These are phyloP conservation scores for Scheffersomyces illinoinensis DNA, from an alignment of 1,139 yeast genomes.

Conservation along the genomic window DNA sequence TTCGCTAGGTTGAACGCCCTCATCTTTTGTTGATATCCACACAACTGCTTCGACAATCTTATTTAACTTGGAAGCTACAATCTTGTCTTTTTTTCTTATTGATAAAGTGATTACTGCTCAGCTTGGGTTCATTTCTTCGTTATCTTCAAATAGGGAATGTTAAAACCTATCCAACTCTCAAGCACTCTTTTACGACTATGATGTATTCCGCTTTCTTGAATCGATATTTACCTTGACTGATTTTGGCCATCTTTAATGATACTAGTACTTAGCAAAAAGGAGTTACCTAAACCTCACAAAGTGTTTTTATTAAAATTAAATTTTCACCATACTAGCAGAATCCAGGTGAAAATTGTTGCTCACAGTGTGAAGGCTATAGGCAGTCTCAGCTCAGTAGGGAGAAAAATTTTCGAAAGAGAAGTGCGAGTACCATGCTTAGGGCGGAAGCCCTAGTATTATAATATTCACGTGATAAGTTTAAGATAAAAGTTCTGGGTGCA, in stretches of 20 bases:
- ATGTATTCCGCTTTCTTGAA: neutral
- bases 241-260: conserved; percentile 55
- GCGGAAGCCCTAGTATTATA: conserved; percentile 17
- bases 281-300: neutral
- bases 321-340: neutral
- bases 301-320: neutral
- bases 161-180: neutral
- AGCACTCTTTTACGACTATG: neutral
- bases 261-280: conserved; percentile 8
- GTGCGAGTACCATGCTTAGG: conserved; percentile 7
- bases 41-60: neutral
- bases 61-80: neutral
- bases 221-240: conserved; percentile 56
- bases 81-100: too few species aligned
- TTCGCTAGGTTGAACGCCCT: neutral
- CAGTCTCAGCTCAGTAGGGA: neutral
- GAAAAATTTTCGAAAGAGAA: neutral
- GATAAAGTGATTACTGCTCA: neutral
- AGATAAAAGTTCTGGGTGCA: neutral
- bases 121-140: neutral
- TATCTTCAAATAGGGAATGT: neutral
- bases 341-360: neutral
- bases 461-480: neutral
- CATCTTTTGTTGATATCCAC: neutral
- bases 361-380: neutral